A percentile compares a stretch with the other conserved stretches of the same genome.
Evolutionary conservation across 495 filamentous ascomycete genomes (phyloP).

Genomic region (Tuber brumale): DNA sequence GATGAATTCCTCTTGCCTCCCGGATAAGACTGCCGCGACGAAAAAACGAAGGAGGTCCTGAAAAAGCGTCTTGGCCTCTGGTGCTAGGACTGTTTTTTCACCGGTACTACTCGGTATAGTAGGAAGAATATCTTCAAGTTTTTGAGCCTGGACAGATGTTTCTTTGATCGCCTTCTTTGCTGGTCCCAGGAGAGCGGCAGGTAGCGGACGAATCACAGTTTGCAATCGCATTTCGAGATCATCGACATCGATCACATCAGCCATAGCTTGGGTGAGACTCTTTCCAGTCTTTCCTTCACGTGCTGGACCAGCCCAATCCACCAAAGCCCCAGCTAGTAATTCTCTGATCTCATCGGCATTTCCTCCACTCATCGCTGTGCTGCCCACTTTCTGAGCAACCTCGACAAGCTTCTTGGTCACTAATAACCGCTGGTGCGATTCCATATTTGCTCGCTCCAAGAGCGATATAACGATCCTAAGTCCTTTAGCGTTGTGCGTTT

Average conservation of each 20-base stretch:
- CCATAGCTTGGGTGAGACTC: constrained; percentile 54
- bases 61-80: constrained; percentile 31
- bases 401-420: constrained; percentile 59
- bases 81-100: constrained; percentile 48
- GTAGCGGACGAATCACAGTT: constrained; percentile 52
- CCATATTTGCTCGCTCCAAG: constrained; percentile 56
- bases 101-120: constrained; percentile 42
- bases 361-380: constrained; percentile 44
- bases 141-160: constrained; percentile 9
- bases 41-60: constrained; percentile 57
- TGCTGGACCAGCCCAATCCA: constrained; percentile 53
- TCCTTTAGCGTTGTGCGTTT: constrained; percentile 53
- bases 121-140: constrained; percentile 28
- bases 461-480: constrained; percentile 56
- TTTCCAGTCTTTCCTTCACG: constrained; percentile 50
- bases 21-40: constrained; percentile 49
- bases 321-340: constrained; percentile 57
- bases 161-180: constrained; percentile 29
- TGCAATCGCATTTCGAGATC: constrained; percentile 65
- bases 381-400: constrained; percentile 51
- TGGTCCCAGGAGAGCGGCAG: neutral
- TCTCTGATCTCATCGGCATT: constrained; percentile 49
- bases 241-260: constrained; percentile 59
- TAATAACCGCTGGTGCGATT: constrained; percentile 54
- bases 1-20: constrained; percentile 49